Evolutionary conservation across 164 flowering plant species (phyloP), one percentile per base, ranked within the genome.

Genomic region (Nymphaea thermarum): DNA sequence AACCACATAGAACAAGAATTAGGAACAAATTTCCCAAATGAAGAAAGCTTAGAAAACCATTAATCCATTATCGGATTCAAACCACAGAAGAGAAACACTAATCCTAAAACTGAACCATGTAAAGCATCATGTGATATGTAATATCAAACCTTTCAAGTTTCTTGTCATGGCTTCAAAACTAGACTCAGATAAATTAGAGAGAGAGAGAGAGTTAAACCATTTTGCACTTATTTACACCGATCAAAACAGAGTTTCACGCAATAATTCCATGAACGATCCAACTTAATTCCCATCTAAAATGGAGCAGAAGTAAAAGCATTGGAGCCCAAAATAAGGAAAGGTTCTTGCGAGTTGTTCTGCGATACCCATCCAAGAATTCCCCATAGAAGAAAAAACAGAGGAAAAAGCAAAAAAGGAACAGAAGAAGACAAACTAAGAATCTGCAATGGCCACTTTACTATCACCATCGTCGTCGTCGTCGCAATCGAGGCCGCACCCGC

Each of bases 401-500:
- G 12, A 51, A 8, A 25, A 51, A 51, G 14, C 8, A 51, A 51
- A 51, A 51, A 5, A 5, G 3, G 7, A 51, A 51, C 57, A 15
- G 57, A 51, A 15, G 57, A 51, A 51, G 2, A 12, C 64, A 62
- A 41, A 10, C 42, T 62, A 62, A 7, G 64, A 17, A 62, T 62
- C 64, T 4, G 64, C 42, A 62, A 62, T 62, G n/a, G 64, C 7
- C 57, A 51, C 8, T 15, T 51, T 51, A 2, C 14, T 10, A 3
- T 51, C 57, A 51, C 15, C 57, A 51, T 15, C 57, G 14, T 51
- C 57, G 14, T 25, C 36, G 16, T 71, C 53, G 61, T 10, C 60
- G 44, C 66, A 65, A 59, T 63, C 18, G 10, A 69, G 45, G 3
- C 72, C 65, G 6, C 70, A 44, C 42, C 71, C 71, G 65, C 79